Conservation (phyloP, 106 monocot species). For the Hemerocallis citrina region DNA sequence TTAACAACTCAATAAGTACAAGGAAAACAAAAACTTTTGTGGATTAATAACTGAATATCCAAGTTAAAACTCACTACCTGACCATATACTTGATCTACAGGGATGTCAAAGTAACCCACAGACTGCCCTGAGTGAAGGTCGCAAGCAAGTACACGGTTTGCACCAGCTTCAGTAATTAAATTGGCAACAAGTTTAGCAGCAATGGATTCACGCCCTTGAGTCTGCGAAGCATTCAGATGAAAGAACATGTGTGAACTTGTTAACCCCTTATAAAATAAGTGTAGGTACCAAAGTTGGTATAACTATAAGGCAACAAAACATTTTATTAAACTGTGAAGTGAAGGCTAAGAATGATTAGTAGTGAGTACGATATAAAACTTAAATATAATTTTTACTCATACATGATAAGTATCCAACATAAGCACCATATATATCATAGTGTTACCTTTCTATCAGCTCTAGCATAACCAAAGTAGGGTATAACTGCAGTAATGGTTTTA, state of each 20-base stretch:
- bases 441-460: constrained; percentile 84
- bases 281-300: neutral
- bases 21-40: too few species aligned
- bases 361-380: neutral
- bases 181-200: constrained; percentile 88
- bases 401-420: too few species aligned
- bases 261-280: neutral
- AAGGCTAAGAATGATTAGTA: neutral
- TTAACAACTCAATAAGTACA: too few species aligned
- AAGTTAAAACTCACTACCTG: constrained; percentile 41
- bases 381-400: too few species aligned
- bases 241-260: neutral
- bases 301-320: too few species aligned
- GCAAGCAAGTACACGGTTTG: constrained; percentile 77
- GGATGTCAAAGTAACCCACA: constrained; percentile 89
- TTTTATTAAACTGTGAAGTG: neutral
- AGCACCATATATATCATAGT: too few species aligned
- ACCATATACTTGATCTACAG: constrained; percentile 78
- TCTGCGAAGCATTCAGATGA: constrained; percentile 26
- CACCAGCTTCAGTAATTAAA: constrained; percentile 85
- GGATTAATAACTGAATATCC: too few species aligned
- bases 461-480: constrained; percentile 92
- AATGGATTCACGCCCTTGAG: constrained; percentile 87
- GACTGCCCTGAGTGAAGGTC: constrained; percentile 89
- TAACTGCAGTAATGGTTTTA: constrained; percentile 76